Evolutionary conservation across 225 moss, liverwort and hornwort genomes (phyloP).

Genomic region (Lunularia cruciata): DNA sequence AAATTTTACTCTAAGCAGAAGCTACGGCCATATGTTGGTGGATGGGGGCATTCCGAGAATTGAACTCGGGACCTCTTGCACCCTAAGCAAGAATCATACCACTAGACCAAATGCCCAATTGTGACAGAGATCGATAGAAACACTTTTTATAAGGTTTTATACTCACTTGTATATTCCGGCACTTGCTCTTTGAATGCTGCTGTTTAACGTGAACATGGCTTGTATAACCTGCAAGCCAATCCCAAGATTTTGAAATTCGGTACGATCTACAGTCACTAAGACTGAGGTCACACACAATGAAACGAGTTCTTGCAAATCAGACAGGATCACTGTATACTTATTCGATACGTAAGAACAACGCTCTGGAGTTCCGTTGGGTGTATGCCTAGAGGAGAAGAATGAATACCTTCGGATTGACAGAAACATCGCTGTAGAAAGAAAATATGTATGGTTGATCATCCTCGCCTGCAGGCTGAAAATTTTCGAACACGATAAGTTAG

Average conservation of each 20-base stretch:
- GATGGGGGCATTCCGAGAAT: not conserved
- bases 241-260: not conserved
- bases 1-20: too few species aligned
- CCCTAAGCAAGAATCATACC: constrained; percentile 12
- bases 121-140: too few species aligned
- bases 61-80: constrained; percentile 4
- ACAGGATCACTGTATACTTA: not conserved
- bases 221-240: constrained; percentile 62
- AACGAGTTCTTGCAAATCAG: not conserved
- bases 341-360: too few species aligned
- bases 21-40: too few species aligned
- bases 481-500: not conserved
- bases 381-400: too few species aligned
- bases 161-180: constrained; percentile 72
- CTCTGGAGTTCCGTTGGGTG: too few species aligned
- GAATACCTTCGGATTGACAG: constrained; percentile 61
- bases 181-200: constrained; percentile 62
- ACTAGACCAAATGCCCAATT: constrained; percentile 12
- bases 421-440: constrained; percentile 78
- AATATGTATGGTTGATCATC: constrained; percentile 62
- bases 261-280: not conserved
- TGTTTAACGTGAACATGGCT: constrained; percentile 67
- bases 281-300: too few species aligned
- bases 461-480: constrained; percentile 50
- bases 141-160: too few species aligned